Evolutionary conservation across 2,329 filamentous ascomycete genomes (phyloP).

Genomic region (Colletotrichum lindemuthianum): DNA sequence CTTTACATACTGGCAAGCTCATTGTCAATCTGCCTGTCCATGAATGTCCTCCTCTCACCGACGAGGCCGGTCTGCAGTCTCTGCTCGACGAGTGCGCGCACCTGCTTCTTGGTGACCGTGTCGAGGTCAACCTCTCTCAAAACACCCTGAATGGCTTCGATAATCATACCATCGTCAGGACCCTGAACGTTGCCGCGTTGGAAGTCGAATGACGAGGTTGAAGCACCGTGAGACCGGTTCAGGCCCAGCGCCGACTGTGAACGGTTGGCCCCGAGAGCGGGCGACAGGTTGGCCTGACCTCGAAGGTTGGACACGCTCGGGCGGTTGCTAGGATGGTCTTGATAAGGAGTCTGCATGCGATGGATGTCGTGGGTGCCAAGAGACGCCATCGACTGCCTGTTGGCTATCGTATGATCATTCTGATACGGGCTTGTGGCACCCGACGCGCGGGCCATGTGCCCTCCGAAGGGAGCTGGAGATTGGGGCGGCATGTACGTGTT

Average conservation of each 20-base stretch:
- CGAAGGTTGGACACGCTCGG: constrained; percentile 72
- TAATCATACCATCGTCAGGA: constrained; percentile 82
- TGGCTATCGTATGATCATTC: constrained; percentile 61
- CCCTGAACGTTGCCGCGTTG: constrained; percentile 66
- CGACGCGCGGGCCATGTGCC: constrained; percentile 53
- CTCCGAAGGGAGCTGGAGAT: constrained; percentile 78
- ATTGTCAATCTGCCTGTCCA: constrained; percentile 92
- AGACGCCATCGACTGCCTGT: constrained; percentile 80
- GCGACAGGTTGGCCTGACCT: constrained; percentile 58
- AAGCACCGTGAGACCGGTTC: constrained; percentile 55
- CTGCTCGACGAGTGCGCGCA: constrained; percentile 90
- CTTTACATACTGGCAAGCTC: constrained; percentile 92
- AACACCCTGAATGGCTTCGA: constrained; percentile 85
- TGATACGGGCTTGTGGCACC: constrained; percentile 52
- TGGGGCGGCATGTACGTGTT: constrained; percentile 84
- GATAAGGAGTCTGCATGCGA: constrained; percentile 66
- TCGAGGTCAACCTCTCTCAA: constrained; percentile 91
- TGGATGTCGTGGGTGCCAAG: constrained; percentile 61
- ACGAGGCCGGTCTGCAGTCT: constrained; percentile 88
- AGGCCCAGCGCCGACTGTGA: constrained; percentile 60
- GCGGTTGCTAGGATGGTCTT: constrained; percentile 61
- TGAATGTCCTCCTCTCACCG: constrained; percentile 86
- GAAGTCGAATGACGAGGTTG: constrained; percentile 70
- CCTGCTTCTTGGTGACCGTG: constrained; percentile 98
- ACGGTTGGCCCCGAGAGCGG: constrained; percentile 51